phyloP scores from a whole-genome alignment of 163 green algal genomes.

The Volvox carteri region DNA sequence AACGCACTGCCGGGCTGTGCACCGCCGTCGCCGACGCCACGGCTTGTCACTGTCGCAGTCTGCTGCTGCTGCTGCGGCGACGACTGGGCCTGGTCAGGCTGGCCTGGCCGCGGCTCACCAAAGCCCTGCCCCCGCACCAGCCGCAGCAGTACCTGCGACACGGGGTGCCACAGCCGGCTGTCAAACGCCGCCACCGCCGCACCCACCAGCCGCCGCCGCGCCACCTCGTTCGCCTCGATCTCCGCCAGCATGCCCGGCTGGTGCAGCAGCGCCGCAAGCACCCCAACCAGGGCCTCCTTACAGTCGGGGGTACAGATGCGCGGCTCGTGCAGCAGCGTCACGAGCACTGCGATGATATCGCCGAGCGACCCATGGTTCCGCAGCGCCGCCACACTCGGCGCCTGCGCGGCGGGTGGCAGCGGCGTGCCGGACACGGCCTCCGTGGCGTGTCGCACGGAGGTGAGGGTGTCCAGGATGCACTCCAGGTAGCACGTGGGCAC shows the following conservation, averaged over 20 bases:
- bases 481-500: slow-evolving; percentile 86
- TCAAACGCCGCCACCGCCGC: slow-evolving; percentile 80
- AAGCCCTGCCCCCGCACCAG: slow-evolving; percentile 44
- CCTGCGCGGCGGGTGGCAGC: slow-evolving; percentile 25
- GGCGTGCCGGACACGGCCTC: not conserved
- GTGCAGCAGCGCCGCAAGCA: slow-evolving; percentile 38
- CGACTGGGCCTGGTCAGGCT: not conserved
- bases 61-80: not conserved
- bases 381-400: not conserved
- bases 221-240: slow-evolving; percentile 74
- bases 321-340: slow-evolving; percentile 59
- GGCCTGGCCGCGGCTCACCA: not conserved
- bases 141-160: slow-evolving; percentile 62
- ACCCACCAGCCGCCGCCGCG: slow-evolving; percentile 69
- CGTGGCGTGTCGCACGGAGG: not conserved
- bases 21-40: not conserved
- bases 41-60: not conserved
- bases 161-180: slow-evolving; percentile 82
- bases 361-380: slow-evolving; percentile 18
- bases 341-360: slow-evolving; percentile 33
- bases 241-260: slow-evolving; percentile 65
- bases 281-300: slow-evolving; percentile 63
- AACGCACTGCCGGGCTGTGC: not conserved
- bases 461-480: slow-evolving; percentile 52
- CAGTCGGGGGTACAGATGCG: slow-evolving; percentile 69